These are phyloP conservation scores for Russula brevipes DNA, from an alignment of 768 basidiomycete genomes.

Conservation along the genomic window DNA sequence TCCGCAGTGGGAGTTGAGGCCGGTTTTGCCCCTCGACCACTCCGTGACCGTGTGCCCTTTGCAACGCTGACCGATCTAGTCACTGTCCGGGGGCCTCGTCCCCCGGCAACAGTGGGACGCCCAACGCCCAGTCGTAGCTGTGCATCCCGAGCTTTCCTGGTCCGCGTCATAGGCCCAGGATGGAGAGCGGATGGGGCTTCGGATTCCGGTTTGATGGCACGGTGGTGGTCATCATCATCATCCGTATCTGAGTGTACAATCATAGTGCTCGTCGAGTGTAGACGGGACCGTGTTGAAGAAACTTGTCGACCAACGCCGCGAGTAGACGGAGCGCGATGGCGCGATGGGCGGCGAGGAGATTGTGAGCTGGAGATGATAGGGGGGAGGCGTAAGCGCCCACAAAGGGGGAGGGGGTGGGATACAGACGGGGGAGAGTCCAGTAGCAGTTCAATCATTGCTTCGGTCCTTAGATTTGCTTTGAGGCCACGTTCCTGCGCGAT, in stretches of 20 bases:
- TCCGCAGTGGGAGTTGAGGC: conserved; percentile 53
- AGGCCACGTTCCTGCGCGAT: conserved; percentile 64
- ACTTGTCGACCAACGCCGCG: conserved; percentile 9
- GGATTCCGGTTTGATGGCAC: conserved; percentile 28
- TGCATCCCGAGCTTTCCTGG: conserved; percentile 66
- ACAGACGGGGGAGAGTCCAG: conserved; percentile 40
- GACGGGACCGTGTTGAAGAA: conserved; percentile 17
- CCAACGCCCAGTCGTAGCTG: conserved; percentile 70
- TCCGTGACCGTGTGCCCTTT: conserved; percentile 45
- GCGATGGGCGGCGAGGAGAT: conserved; percentile 18
- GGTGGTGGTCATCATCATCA: conserved; percentile 16
- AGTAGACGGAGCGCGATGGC: conserved; percentile 11
- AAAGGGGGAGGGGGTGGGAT: neutral
- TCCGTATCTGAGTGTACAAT: conserved; percentile 26
- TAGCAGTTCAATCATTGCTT: conserved; percentile 70
- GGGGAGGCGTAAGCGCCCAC: conserved; percentile 17
- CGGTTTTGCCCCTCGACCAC: conserved; percentile 46
- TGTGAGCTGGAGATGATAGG: conserved; percentile 24
- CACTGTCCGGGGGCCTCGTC: conserved; percentile 57
- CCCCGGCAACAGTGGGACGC: conserved; percentile 59
- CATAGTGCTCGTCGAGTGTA: conserved; percentile 24
- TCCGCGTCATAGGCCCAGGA: conserved; percentile 38
- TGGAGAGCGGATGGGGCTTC: conserved; percentile 28
- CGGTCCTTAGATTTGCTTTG: conserved; percentile 77
- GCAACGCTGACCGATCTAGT: conserved; percentile 55